Evolutionary conservation across 2,329 filamentous ascomycete genomes (phyloP).

Genomic region (Nemania serpens): DNA sequence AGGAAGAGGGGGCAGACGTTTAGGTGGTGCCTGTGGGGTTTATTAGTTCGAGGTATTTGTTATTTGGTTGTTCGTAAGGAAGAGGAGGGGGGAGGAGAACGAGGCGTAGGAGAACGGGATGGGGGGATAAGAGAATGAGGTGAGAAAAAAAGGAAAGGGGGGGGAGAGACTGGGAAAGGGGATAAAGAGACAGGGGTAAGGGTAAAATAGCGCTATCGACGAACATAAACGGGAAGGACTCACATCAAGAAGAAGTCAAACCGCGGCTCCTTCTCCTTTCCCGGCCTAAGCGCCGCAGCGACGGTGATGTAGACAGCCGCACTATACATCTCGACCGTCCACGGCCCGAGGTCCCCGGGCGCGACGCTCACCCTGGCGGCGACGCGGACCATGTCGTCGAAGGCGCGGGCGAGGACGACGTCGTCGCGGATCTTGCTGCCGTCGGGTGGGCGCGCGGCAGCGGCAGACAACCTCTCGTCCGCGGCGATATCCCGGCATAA

Average conservation of each 20-base stretch:
- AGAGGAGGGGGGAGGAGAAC: too few species aligned
- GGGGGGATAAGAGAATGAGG: too few species aligned
- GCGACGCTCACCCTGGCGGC: slow-evolving; percentile 63
- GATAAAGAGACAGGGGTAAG: too few species aligned
- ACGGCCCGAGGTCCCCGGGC: slow-evolving; percentile 60
- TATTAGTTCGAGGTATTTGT: not conserved
- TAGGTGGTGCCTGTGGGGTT: slow-evolving; percentile 69
- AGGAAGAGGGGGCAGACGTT: slow-evolving; percentile 77
- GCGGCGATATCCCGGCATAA: slow-evolving; percentile 64
- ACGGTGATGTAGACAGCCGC: slow-evolving; percentile 55
- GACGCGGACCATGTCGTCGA: slow-evolving; percentile 65
- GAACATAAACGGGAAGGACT: slow-evolving; percentile 33
- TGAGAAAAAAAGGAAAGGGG: too few species aligned
- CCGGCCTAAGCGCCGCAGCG: slow-evolving; percentile 63
- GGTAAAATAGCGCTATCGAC: not conserved
- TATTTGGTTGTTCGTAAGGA: too few species aligned
- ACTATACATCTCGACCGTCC: slow-evolving; percentile 70
- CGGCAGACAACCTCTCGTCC: slow-evolving; percentile 60
- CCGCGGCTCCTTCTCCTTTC: slow-evolving; percentile 69
- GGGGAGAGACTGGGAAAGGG: too few species aligned
- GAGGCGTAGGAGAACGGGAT: not conserved
- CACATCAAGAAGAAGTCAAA: slow-evolving; percentile 79
- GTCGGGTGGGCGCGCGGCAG: slow-evolving; percentile 59
- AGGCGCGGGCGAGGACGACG: slow-evolving; percentile 67
- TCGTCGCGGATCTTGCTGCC: slow-evolving; percentile 71